Percentiles rank a stretch among this genome's conserved stretches.
Conservation (phyloP, 176 grass and related monocot genomes). For the barley (Hordeum vulgare) region MorexV3_pseudomolecules_assembly NC_058524.1:57185436-57185935, state of each 20-base stretch:
- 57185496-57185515: conserved; percentile 82
- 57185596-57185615: conserved; percentile 24
- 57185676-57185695: background rate
- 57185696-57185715: conserved; percentile 99
- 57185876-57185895: background rate
- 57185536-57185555: conserved; percentile 94
- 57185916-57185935: background rate
- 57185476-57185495: conserved; percentile 74
- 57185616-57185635: background rate
- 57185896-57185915: background rate
- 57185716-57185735: conserved; percentile 96
- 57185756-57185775: conserved; percentile 99
- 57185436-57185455: conserved; percentile 41
- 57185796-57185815: background rate
- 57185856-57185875: background rate
- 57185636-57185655: background rate
- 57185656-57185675: background rate
- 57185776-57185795: conserved; percentile 9
- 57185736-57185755: conserved; percentile 94
- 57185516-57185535: conserved; percentile 79
- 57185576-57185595: conserved; percentile 78
- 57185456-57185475: conserved; percentile 68
- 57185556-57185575: conserved; percentile 82
- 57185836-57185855: background rate
- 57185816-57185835: background rate